Base-by-base conservation (phyloP, 805 yeast species). In the Jamesozyma lodderae region DNA sequence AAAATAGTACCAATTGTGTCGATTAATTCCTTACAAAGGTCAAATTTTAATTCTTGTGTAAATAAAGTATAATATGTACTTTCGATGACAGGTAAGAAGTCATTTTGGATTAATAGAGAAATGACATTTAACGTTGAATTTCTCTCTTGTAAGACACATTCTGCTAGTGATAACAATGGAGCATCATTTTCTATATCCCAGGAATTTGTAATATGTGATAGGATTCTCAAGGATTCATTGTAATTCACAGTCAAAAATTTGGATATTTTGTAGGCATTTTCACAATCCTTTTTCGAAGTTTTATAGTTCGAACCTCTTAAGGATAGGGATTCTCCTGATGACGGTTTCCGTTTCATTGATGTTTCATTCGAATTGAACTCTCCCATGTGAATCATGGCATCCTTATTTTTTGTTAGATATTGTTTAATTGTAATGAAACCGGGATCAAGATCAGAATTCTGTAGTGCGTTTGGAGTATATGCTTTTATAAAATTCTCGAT, bases 101-200 rank as follows among this genome's bases (percentile, higher is more conserved):
- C 46, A 32, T 54, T 47, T 14, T 52, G 53, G 3, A 63, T 32
- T 3, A 64, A 24, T n/a, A 41, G 34, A 18, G 64, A 50, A 1
- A 68, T 62, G 3, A 72, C 55, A 29, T 66, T 63, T n/a, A 76
- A 49, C 0, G 75, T 57, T 1, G 64, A 53, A 42, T 76, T 60
- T 50, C 81, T 68, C 49, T 79, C 85, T 40, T 66, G 57, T 40
- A 75, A 55, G 1, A 72, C 59, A n/a, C 53, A 26, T 29, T 41
- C 35, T 22, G 33, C n/a, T 20, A 38, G 27, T 10, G 62, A 52
- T 7, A 63, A 59, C 48, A 68, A 64, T n/a, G 66, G 44, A 13
- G 53, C 36, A 14, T 63, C 41, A 26, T 66, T 49, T 34, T 31
- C 41, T 14, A 15, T 40, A 37, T 75, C 63, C 38, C 61, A 57